Percentiles rank a stretch among this genome's conserved stretches.
phyloP scores from a whole-genome alignment of 2,329 filamentous ascomycete genomes.

The Blumeriella jaapii region DNA sequence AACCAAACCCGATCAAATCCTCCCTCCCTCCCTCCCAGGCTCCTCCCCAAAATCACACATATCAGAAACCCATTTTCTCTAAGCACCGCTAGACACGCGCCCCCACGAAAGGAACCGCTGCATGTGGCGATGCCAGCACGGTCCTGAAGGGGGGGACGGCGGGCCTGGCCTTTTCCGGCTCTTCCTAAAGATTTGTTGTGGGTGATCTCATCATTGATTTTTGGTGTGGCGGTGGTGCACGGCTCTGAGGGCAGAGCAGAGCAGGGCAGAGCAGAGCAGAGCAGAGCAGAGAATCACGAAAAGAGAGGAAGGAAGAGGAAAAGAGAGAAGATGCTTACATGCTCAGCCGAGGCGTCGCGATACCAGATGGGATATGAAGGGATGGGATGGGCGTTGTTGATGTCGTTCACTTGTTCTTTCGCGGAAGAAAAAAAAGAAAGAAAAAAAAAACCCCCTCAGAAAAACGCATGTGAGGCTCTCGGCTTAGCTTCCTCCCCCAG shows the following conservation, averaged over 20 bases:
- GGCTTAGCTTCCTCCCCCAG: too few relatives aligned
- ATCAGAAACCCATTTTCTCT: constrained; percentile 20
- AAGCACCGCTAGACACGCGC: constrained; percentile 25
- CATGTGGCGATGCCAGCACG: constrained; percentile 24
- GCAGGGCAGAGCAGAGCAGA: neutral
- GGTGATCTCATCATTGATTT: constrained; percentile 23
- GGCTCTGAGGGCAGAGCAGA: neutral
- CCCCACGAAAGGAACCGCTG: constrained; percentile 11
- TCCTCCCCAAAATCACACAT: neutral
- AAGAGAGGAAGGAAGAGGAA: too few relatives aligned
- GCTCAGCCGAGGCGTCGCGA: too few relatives aligned
- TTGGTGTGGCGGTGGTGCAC: neutral
- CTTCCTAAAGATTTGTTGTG: constrained; percentile 25
- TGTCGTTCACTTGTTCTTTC: too few relatives aligned
- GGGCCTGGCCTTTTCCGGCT: constrained; percentile 25
- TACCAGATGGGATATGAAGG: too few relatives aligned
- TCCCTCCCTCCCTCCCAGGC: too few relatives aligned
- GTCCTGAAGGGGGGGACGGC: constrained; percentile 7
- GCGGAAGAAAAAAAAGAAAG: too few relatives aligned
- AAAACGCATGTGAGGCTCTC: too few relatives aligned
- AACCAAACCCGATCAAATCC: neutral
- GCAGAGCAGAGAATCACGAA: constrained; percentile 1
- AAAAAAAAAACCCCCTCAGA: too few relatives aligned
- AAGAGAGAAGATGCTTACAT: too few relatives aligned
- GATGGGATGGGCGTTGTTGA: too few relatives aligned